Evolutionary conservation across 768 basidiomycete genomes (phyloP), one percentile per base, ranked within the genome.

Genomic region (Cubamyces lactineus): DNA sequence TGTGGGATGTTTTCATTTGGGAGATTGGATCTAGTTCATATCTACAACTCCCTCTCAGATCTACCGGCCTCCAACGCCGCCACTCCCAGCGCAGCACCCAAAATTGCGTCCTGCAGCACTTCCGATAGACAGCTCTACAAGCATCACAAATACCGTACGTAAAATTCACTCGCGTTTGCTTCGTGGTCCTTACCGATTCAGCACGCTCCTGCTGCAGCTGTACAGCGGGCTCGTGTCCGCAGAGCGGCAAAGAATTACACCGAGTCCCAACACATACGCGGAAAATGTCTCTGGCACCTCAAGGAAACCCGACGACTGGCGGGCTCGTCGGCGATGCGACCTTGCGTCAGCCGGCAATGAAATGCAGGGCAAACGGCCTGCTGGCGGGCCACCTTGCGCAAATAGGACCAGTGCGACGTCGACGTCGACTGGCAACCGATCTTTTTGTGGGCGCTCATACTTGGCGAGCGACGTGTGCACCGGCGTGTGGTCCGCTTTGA

Each of bases 1-100:
- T 57, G 53, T 57, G 53, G 40, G 26, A 30, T 30, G 11, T 51
- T 34, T 53, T 48, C 54, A 57, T 61, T 28, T 47, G 54, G 30
- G 17, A 38, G 34, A 34, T 34, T 45, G n/a, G 62, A 51, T 56
- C 53, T n/a, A 23, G 53, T 54, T 57, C 53, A 57, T 62, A 53
- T 61, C 55, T 48, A 56, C 40, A 41, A 24, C 50, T 43, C 50
- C 16, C 5, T 34, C 38, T 7, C 51, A 74, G 73, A 55, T 50
- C 42, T 75, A 72, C 64, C 71, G 74, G 23, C 74, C 74, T 30
- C 74, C 74, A 15, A 75, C 74, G 16, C 74, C 74, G 47, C 74
- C 74, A 19, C 57, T 70, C 3, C 69, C 64, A 24, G 69, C 66
- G n/a, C 52, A 60, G 24, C 61, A 64, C 43, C 54, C 64, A 55